Evolutionary conservation across 1,139 yeast genomes (phyloP), one percentile per base, ranked within the genome.

Genomic region (Nadsonia commutata): DNA sequence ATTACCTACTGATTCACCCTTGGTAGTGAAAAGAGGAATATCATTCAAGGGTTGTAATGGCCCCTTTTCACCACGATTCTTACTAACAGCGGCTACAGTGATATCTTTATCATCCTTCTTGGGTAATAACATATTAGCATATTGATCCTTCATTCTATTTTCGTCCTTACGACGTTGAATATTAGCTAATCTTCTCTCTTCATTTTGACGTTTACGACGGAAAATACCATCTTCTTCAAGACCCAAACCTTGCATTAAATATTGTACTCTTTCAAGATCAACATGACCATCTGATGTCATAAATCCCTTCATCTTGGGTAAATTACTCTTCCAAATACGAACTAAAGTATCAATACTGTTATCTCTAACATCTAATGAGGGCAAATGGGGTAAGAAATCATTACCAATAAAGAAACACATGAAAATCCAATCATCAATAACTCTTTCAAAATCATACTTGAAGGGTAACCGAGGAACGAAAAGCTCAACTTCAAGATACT

Each of bases 391-490:
- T 57, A 93, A 69, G 70, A 93, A 93, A 75, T 93, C 99, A 59
- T 93, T 93, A 60, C 99, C 99, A 46, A 90, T 94, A 59, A 93
- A 93, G 67, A 93, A 93, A 71, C 97, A 90, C 88, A 93, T 81
- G 53, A 93, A 93, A 17, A 93, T 88, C 98, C 98, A 93, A 64
- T 93, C 99, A 59, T 93, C 99, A 48, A 93, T 80, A 2, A 97
- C 96, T 46, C 98, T 71, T 63, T 93, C 99, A 48, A 86, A 64
- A 58, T 90, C 96, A 63, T 81, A 86, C 17, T 78, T 73, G 55
- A 83, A 80, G 1, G 85, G 72, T 23, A 80, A 59, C 40, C 79
- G 70, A 2, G 88, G 85, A 22, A 82, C 75, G 22, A 48, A 45
- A 44, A 93, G 68, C 60, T 93, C 99, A 9, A 83, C 76, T 45